phyloP scores from a whole-genome alignment of 306 rosid genomes.

The Quercus robur region DNA sequence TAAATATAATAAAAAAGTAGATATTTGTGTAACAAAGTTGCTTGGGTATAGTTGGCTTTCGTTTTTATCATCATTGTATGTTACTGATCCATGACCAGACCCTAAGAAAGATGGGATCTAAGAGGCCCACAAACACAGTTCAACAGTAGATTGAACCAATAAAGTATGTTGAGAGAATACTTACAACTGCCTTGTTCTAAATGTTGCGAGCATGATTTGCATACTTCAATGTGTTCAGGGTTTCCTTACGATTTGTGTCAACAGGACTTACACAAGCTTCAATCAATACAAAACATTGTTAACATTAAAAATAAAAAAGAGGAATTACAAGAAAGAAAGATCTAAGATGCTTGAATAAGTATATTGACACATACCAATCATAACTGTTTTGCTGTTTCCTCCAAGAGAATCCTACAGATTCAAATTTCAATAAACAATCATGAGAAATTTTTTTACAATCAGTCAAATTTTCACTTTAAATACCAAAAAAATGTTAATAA shows the following conservation, averaged over 20 bases:
- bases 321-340: neutral
- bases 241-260: conserved; percentile 90
- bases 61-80: too few species aligned
- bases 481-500: neutral
- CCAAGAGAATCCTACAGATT: conserved; percentile 80
- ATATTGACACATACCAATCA: conserved; percentile 69
- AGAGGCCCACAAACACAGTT: neutral
- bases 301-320: neutral
- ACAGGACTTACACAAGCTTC: conserved; percentile 98
- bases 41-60: too few species aligned
- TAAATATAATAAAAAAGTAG: too few species aligned
- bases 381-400: conserved; percentile 95
- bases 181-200: conserved; percentile 92
- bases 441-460: conserved; percentile 3
- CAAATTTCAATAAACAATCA: conserved; percentile 26
- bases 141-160: neutral
- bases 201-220: conserved; percentile 97
- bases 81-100: too few species aligned
- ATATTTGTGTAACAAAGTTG: too few species aligned
- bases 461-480: neutral
- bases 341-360: neutral
- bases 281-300: conserved; percentile 9
- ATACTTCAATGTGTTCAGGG: conserved; percentile 87
- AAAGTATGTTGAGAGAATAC: conserved; percentile 16
- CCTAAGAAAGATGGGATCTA: too few species aligned